phyloP scores from a whole-genome alignment of 148 eudicot genomes.

The Limonium bicolor region DNA sequence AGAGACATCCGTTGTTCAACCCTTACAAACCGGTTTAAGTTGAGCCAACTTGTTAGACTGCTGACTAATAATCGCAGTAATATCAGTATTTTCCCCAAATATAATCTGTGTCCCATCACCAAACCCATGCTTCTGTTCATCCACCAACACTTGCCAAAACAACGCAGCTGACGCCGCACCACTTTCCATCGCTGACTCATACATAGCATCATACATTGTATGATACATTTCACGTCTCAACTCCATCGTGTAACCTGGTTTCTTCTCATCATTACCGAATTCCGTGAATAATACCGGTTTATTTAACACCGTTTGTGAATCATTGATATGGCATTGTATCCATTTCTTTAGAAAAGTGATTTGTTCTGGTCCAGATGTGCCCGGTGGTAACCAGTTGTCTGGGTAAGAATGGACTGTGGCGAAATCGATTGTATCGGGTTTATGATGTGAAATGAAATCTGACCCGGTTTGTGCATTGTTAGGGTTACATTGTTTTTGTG shows the following conservation, averaged over 20 bases:
- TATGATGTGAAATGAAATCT: constrained; percentile 78
- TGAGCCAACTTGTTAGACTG: constrained; percentile 49
- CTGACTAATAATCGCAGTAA: constrained; percentile 46
- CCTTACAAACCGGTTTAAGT: too few relatives aligned
- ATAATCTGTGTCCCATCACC: constrained; percentile 63
- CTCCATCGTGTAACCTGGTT: constrained; percentile 39
- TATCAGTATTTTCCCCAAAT: constrained; percentile 40
- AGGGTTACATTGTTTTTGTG: constrained; percentile 40
- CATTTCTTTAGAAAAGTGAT: constrained; percentile 55
- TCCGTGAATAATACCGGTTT: constrained; percentile 75
- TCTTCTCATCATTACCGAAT: constrained; percentile 72
- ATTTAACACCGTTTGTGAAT: constrained; percentile 36
- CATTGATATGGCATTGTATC: constrained; percentile 62
- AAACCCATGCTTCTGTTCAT: constrained; percentile 47
- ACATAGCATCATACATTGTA: constrained; percentile 40
- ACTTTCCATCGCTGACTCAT: constrained; percentile 56
- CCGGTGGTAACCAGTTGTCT: constrained; percentile 59
- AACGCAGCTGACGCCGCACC: constrained; percentile 70
- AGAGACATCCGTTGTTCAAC: too few relatives aligned
- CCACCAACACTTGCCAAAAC: constrained; percentile 81
- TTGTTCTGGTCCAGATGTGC: constrained; percentile 9
- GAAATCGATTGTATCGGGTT: constrained; percentile 59
- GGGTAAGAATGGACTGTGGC: constrained; percentile 87
- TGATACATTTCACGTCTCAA: constrained; percentile 43
- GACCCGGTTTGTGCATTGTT: constrained; percentile 62